Conservation (phyloP, 202 grass and related monocot genomes). For the Cymbopogon flexuosus region DNA sequence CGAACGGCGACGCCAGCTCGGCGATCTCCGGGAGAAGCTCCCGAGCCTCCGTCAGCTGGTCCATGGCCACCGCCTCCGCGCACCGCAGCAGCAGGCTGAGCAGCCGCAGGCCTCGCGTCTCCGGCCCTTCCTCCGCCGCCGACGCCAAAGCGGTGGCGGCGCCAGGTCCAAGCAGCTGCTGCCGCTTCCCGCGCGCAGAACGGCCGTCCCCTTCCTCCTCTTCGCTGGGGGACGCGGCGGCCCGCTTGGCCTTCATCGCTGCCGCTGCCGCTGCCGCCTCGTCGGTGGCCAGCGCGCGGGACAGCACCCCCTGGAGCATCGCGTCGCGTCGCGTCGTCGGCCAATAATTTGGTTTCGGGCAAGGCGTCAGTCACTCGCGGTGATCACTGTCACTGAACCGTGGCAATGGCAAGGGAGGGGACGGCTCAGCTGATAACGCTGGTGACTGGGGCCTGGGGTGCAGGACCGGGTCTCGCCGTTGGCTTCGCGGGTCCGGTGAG, state of each 20-base stretch:
- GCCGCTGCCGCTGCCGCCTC: not conserved
- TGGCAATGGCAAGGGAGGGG: not conserved
- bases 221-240: not conserved
- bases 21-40: constrained; percentile 73
- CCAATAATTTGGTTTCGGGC: constrained; percentile 11
- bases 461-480: constrained; percentile 13
- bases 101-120: constrained; percentile 53
- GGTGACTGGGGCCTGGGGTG: not conserved
- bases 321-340: constrained; percentile 2
- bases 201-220: constrained; percentile 19
- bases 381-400: not conserved
- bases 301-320: constrained; percentile 54
- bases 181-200: constrained; percentile 35
- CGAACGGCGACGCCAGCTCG: constrained; percentile 80
- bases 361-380: not conserved
- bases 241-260: constrained; percentile 38
- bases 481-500: not conserved
- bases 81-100: constrained; percentile 61
- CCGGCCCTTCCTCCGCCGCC: not conserved
- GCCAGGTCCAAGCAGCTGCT: constrained; percentile 23
- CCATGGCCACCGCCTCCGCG: constrained; percentile 65
- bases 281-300: constrained; percentile 40
- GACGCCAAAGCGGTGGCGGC: not conserved
- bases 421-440: constrained; percentile 2
- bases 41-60: constrained; percentile 55